Percentiles rank a stretch among this genome's conserved stretches.
phyloP scores from a whole-genome alignment of 2,329 filamentous ascomycete species.

The Cercospora nicotianae region DNA sequence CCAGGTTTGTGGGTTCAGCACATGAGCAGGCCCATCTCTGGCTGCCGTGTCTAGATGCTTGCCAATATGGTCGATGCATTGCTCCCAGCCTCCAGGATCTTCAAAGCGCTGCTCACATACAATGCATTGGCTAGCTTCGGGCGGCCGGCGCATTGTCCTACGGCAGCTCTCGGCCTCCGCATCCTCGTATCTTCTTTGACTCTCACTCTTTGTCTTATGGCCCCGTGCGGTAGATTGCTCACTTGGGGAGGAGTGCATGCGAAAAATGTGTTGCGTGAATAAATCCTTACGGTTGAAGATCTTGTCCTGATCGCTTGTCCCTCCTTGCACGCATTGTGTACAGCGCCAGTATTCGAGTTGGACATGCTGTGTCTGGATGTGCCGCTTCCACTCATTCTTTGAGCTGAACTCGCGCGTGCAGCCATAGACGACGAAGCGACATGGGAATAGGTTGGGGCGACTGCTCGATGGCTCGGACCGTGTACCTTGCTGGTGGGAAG shows the following conservation, averaged over 20 bases:
- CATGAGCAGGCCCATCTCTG: conserved; percentile 30
- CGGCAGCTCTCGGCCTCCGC: conserved; percentile 63
- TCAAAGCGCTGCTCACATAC: conserved; percentile 65
- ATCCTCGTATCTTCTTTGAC: conserved; percentile 33
- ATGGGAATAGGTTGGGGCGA: conserved; percentile 58
- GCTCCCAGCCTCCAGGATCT: conserved; percentile 70
- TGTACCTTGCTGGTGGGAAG: conserved; percentile 81
- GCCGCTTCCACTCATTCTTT: conserved; percentile 97
- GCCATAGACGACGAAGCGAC: conserved; percentile 75
- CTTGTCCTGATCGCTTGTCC: not conserved
- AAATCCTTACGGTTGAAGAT: conserved; percentile 89
- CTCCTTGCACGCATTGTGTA: conserved; percentile 53
- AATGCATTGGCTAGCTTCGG: conserved; percentile 61
- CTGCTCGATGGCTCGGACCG: conserved; percentile 47
- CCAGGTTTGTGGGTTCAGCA: not conserved
- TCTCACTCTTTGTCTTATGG: conserved; percentile 45
- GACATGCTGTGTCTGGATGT: conserved; percentile 78
- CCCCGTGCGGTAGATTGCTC: conserved; percentile 85
- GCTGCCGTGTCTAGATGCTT: conserved; percentile 69
- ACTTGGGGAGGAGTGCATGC: conserved; percentile 67
- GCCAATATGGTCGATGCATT: conserved; percentile 84
- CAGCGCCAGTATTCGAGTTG: conserved; percentile 74
- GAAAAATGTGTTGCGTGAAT: conserved; percentile 81
- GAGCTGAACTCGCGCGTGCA: conserved; percentile 71
- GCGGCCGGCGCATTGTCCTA: conserved; percentile 61